Percentiles rank a stretch among this genome's conserved stretches.
Evolutionary conservation across 495 filamentous ascomycete genomes (phyloP).

Genomic region (Neurospora intermedia): DNA sequence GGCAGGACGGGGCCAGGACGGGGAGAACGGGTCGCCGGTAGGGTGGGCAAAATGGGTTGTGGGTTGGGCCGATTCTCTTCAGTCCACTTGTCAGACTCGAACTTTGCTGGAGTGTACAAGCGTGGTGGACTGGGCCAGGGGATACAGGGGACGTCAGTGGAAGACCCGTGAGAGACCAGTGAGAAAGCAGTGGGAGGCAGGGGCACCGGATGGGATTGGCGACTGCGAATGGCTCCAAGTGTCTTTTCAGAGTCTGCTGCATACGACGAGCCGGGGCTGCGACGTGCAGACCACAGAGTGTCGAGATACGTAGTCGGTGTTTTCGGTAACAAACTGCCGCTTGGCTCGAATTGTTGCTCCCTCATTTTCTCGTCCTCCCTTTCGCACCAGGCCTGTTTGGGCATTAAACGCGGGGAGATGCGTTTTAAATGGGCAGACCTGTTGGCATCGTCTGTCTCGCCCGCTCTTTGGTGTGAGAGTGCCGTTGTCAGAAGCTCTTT

Average conservation of each 20-base stretch:
- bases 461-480: neutral
- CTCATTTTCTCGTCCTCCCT: neutral
- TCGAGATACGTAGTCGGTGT: neutral
- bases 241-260: conserved; percentile 3
- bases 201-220: conserved; percentile 7
- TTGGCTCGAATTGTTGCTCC: neutral
- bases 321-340: neutral
- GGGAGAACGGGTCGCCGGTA: neutral
- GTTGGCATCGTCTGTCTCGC: neutral
- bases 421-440: neutral
- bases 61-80: neutral
- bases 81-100: neutral
- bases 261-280: conserved; percentile 8
- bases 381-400: conserved; percentile 13
- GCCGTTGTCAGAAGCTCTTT: neutral
- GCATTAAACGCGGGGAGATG: conserved; percentile 28
- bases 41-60: neutral
- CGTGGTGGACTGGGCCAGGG: neutral
- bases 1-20: neutral
- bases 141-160: neutral
- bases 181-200: neutral
- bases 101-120: neutral
- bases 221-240: conserved; percentile 9
- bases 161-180: neutral
- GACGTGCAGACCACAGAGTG: conserved; percentile 7